phyloP scores from a whole-genome alignment of 2,329 filamentous ascomycete species.

The Aureobasidium uvarum region DNA sequence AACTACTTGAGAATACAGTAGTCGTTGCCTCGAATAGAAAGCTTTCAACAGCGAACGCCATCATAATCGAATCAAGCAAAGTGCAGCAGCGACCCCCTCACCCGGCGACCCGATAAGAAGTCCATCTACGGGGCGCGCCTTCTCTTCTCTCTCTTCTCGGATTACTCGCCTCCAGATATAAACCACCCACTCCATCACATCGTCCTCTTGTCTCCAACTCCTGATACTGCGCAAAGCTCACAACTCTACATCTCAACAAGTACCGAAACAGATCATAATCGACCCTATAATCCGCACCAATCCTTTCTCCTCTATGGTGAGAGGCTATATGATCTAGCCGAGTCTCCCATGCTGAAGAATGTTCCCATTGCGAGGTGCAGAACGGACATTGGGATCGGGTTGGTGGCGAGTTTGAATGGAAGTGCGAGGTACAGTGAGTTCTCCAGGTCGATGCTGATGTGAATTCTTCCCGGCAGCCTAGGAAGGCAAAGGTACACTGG shows the following conservation, averaged over 20 bases:
- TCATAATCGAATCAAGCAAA: background rate
- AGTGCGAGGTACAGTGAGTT: slow-evolving; percentile 17
- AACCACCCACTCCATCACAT: background rate
- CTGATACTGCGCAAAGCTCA: slow-evolving; percentile 7
- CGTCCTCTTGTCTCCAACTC: slow-evolving; percentile 1
- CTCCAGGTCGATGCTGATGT: background rate
- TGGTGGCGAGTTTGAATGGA: slow-evolving; percentile 7
- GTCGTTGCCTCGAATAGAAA: background rate
- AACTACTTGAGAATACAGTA: background rate
- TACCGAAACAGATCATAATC: slow-evolving; percentile 19
- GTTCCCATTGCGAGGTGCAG: background rate
- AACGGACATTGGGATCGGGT: slow-evolving; percentile 14
- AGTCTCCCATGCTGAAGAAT: background rate
- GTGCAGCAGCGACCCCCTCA: background rate
- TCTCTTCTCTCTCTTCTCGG: slow-evolving; percentile 5
- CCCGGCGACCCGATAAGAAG: background rate
- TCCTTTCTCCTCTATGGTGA: background rate
- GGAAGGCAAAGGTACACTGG: slow-evolving; percentile 25
- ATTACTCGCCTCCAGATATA: background rate
- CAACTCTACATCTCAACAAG: slow-evolving; percentile 2
- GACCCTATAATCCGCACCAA: background rate
- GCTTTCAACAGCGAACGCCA: background rate
- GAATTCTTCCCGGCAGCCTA: slow-evolving; percentile 11
- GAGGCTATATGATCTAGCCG: slow-evolving; percentile 2
- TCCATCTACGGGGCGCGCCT: slow-evolving; percentile 1